Base-by-base conservation (phyloP, 768 basidiomycete genomes). In the Tulasnella sp. region DNA sequence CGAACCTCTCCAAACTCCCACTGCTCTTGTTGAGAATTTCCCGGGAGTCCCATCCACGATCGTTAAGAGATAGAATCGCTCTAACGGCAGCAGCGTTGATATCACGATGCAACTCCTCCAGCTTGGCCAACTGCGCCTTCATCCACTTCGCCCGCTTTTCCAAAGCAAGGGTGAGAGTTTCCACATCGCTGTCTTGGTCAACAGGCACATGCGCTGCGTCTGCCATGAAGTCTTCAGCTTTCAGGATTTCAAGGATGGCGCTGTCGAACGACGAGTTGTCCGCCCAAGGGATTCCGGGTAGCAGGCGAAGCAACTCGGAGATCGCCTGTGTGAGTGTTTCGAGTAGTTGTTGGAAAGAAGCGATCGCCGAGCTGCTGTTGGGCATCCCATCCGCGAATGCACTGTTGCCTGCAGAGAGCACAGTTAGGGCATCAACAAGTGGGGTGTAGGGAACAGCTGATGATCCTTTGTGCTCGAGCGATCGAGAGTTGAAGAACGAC, bases 101-200 rank as follows among this genome's bases (percentile, higher is more conserved):
- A 75, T 94, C 92, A 35, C 90, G 89, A 76, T 95, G 92, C 39
- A 94, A 83, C 77, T 92, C 92, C 79, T 95, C 92, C 40, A 95
- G 82, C 78, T 94, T 94, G 0, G 90, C 91, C 19, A 95, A 80
- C 79, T 94, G 92, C 26, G 92, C 90, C 80, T 94, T 92, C 90
- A 95, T 94, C 91, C 92, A 95, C 52, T 91, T 85, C 17, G 92
- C 93, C n/a, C 93, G 90, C 74, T 90, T 88, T 78, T 93, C 92
- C 62, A 95, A 85, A 8, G 91, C 92, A 65, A 90, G 81, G 1
- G 92, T 94, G 73, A 94, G 81, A 19, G 90, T 90, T 2, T 89
- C 90, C 7, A 94, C 92, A 77, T 95, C 92, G 77, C 93, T 91
- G 74, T 92, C 91, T 76, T 87, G 89, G 29, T 84, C 86, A 22